phyloP scores from a whole-genome alignment of 1,284 basidiomycete species.

The Puccinia horiana region DNA sequence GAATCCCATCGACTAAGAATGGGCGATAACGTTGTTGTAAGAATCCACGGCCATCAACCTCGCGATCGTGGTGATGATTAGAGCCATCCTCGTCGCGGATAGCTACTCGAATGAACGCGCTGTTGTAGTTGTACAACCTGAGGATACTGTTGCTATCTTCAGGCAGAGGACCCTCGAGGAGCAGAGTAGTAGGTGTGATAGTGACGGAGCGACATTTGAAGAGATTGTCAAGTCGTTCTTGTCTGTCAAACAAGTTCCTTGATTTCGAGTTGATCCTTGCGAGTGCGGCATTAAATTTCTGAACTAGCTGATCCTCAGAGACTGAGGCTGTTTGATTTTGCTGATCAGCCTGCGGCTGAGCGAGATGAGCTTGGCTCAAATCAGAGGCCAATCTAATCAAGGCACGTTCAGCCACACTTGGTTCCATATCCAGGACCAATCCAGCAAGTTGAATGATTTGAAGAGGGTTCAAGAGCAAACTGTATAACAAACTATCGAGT shows the following conservation, averaged over 20 bases:
- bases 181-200: constrained; percentile 69
- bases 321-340: background rate
- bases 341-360: background rate
- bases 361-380: background rate
- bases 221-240: background rate
- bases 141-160: constrained; percentile 72
- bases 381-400: constrained; percentile 32
- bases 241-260: constrained; percentile 12
- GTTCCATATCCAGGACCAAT: background rate
- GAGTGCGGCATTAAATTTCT: constrained; percentile 18
- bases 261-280: background rate
- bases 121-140: constrained; percentile 60
- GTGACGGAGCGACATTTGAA: constrained; percentile 61
- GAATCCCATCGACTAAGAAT: constrained; percentile 68
- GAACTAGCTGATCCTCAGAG: constrained; percentile 11
- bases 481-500: constrained; percentile 66
- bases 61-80: constrained; percentile 68
- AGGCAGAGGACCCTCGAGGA: constrained; percentile 71
- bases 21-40: constrained; percentile 68
- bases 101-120: constrained; percentile 71
- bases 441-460: constrained; percentile 59
- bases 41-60: constrained; percentile 66
- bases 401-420: constrained; percentile 1
- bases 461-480: constrained; percentile 65
- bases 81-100: constrained; percentile 75